Conservation (phyloP, 805 yeast genomes). For the Metschnikowia anglica region DNA sequence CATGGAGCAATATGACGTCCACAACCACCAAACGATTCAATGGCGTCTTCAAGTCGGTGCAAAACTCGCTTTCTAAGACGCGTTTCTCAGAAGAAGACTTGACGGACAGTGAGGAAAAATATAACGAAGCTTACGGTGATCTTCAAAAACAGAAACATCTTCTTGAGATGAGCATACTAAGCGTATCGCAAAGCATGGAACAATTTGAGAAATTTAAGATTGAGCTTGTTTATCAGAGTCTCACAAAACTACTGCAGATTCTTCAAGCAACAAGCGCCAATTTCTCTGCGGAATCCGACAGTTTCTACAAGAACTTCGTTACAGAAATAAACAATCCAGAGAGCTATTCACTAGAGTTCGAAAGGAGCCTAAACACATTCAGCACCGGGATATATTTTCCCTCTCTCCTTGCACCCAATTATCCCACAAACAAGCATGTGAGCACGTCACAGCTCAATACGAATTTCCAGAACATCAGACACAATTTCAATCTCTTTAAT, state of each 20-base stretch:
- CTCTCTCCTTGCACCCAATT: slow-evolving; percentile 32
- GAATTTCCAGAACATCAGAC: slow-evolving; percentile 38
- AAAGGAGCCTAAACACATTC: slow-evolving; percentile 24
- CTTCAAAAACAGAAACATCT: slow-evolving; percentile 32
- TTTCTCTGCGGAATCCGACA: slow-evolving; percentile 1
- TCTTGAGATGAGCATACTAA: slow-evolving; percentile 31
- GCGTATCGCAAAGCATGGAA: slow-evolving; percentile 27
- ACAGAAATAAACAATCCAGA: slow-evolving; percentile 6
- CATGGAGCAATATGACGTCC: slow-evolving; percentile 23
- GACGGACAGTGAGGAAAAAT: slow-evolving; percentile 29
- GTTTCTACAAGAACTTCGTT: slow-evolving; percentile 4
- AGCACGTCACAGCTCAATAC: slow-evolving; percentile 30
- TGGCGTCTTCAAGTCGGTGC: slow-evolving; percentile 36
- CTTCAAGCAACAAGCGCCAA: slow-evolving; percentile 18
- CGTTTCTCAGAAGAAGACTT: slow-evolving; percentile 30
- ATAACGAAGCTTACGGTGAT: slow-evolving; percentile 35
- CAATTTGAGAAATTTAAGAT: slow-evolving; percentile 37
- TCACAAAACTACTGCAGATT: slow-evolving; percentile 35
- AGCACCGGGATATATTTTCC: slow-evolving; percentile 44
- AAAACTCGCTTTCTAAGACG: slow-evolving; percentile 30
- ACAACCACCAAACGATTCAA: slow-evolving; percentile 31
- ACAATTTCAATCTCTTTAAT: slow-evolving; percentile 39
- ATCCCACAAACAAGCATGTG: slow-evolving; percentile 22
- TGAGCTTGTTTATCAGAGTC: slow-evolving; percentile 32
- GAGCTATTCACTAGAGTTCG: slow-evolving; percentile 16